A percentile compares a stretch with the other conserved stretches of the same genome.
Conservation (phyloP, 169 alveolate genomes). For the Cryptosporidium parvum region DNA sequence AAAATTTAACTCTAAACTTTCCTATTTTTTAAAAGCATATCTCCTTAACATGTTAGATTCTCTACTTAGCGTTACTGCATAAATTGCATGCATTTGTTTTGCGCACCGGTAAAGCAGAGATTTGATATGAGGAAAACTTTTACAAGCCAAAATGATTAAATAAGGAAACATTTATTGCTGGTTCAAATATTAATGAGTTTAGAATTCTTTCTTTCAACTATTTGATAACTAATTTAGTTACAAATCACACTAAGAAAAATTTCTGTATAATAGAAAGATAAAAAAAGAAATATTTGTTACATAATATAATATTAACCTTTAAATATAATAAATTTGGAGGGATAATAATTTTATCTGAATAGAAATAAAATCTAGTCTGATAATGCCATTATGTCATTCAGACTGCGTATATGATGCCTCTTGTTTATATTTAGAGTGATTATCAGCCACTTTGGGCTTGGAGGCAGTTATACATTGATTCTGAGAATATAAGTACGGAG, state of each 20-base stretch:
- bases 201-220: too few relatives aligned
- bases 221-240: not conserved
- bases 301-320: not conserved
- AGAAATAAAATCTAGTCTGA: not conserved
- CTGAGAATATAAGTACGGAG: slow-evolving; percentile 39
- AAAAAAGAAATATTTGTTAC: not conserved
- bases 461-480: not conserved
- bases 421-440: not conserved
- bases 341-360: not conserved
- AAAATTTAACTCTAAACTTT: too few relatives aligned
- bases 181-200: too few relatives aligned
- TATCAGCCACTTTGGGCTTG: slow-evolving; percentile 1
- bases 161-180: too few relatives aligned
- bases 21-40: not conserved
- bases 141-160: too few relatives aligned
- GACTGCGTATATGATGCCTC: not conserved
- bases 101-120: too few relatives aligned
- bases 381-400: not conserved
- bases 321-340: slow-evolving; percentile 4
- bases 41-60: too few relatives aligned
- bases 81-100: too few relatives aligned
- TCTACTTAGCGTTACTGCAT: too few relatives aligned
- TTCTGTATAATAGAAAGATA: not conserved
- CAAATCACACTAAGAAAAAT: not conserved
- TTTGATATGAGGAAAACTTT: too few relatives aligned